Base-by-base conservation (phyloP, 192 early-diverging fungal species). In the Podila clonocystis region DNA sequence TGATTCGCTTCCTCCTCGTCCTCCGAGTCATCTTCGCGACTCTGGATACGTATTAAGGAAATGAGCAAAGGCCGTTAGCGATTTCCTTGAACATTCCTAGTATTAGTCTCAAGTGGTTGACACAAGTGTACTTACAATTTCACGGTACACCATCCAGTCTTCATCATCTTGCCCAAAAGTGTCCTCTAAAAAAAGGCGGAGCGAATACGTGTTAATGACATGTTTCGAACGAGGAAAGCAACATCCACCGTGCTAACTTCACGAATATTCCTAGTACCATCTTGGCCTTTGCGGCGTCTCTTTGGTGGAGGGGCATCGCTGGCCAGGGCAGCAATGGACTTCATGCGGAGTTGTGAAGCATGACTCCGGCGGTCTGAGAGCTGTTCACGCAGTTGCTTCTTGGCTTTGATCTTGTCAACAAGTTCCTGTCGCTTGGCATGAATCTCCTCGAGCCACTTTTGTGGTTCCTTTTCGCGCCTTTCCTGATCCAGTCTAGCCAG, bases 101-200 rank as follows among this genome's bases (percentile, higher is more conserved):
- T 15, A 1, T 15, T 17, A 45, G 8, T 45, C 41, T 15, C 41
- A 45, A 45, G 11, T 41, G 41, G 15, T 45, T 2, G 13, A 45
- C 3, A 45, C 15, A 17, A 45, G 13, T 12, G 3, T 45, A 74
- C 90, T 82, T 89, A 93, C 93, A 65, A 98, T 95, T 74, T 95
- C 93, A 49, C 94, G 88, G 73, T 98, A 98, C 48, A 98, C 88
- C 76, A 91, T 89, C 96, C 96, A 98, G 82, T 97, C 95, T 11
- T 91, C 93, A 74, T 96, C 95, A 67, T 97, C 93, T 7, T 91
- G 92, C n/a, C 96, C 96, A 87, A 98, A 98, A 5, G 91, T 94
- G 66, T 98, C 96, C 79, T 96, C 95, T 91, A 75, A 5, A 61
- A 9, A 67, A 28, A 62, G 60, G 1, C 17, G 41, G 41, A 45